Conservation (phyloP, 78 protist genomes). For the Bigelowiella natans region DNA sequence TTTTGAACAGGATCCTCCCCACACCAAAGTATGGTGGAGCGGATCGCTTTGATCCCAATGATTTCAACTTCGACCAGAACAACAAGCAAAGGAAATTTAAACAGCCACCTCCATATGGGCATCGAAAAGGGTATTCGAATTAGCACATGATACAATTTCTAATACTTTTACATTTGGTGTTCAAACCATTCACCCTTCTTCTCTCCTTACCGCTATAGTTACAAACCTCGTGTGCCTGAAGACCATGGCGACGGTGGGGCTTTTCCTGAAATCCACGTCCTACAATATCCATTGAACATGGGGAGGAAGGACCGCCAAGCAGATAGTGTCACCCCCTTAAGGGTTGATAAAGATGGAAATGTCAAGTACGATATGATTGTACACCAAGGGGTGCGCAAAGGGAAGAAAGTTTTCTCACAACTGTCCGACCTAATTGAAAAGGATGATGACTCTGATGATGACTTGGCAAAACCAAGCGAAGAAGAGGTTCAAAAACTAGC, state of each 20-base stretch:
- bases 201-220: too few relatives aligned
- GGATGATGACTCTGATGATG: background rate
- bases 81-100: background rate
- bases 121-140: background rate
- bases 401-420: background rate
- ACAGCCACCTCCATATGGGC: background rate
- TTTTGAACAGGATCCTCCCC: background rate
- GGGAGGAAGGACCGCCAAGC: conserved; percentile 3
- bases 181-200: too few relatives aligned
- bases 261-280: conserved; percentile 19
- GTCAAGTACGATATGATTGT: background rate
- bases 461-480: background rate
- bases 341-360: background rate
- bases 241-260: conserved; percentile 29
- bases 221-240: background rate
- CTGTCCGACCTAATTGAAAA: background rate
- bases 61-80: background rate
- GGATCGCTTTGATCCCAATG: background rate
- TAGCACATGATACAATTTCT: too few relatives aligned
- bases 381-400: background rate
- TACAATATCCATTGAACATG: conserved; percentile 22
- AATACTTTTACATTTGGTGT: too few relatives aligned
- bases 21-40: background rate
- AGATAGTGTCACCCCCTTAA: background rate
- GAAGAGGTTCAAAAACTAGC: background rate